Conservation (phyloP, 805 yeast species). For the Ogataea minuta region DNA sequence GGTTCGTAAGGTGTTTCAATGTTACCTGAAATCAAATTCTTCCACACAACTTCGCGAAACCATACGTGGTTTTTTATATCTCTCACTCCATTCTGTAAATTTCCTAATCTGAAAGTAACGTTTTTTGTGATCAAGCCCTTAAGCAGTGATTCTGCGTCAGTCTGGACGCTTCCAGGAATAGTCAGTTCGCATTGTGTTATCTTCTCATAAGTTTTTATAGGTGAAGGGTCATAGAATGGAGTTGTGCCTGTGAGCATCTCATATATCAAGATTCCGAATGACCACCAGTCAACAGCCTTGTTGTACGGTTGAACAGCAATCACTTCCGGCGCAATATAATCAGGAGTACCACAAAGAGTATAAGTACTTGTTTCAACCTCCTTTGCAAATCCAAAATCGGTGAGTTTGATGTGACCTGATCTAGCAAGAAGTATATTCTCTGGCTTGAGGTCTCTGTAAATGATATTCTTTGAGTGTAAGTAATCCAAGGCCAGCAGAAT, state of each 20-base stretch:
- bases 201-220: conserved; percentile 62
- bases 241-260: conserved; percentile 65
- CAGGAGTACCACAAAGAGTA: conserved; percentile 65
- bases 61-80: conserved; percentile 57
- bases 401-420: conserved; percentile 58
- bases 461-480: conserved; percentile 56
- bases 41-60: conserved; percentile 64
- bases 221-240: conserved; percentile 61
- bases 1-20: conserved; percentile 67
- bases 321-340: conserved; percentile 65
- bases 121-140: conserved; percentile 52
- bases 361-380: conserved; percentile 59
- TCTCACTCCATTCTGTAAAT: conserved; percentile 54
- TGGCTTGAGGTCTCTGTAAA: conserved; percentile 60
- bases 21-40: conserved; percentile 50
- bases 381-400: conserved; percentile 64
- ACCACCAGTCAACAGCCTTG: conserved; percentile 67
- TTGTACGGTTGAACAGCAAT: conserved; percentile 62
- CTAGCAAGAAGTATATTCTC: conserved; percentile 58
- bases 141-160: conserved; percentile 51
- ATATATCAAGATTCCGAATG: conserved; percentile 56
- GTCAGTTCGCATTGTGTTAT: conserved; percentile 52
- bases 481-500: conserved; percentile 58
- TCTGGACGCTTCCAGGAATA: conserved; percentile 53
- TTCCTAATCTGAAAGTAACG: conserved; percentile 55